These are phyloP conservation scores for Phoma sp. DNA, from an alignment of 2,329 filamentous ascomycete genomes.

Conservation along the genomic window DNA sequence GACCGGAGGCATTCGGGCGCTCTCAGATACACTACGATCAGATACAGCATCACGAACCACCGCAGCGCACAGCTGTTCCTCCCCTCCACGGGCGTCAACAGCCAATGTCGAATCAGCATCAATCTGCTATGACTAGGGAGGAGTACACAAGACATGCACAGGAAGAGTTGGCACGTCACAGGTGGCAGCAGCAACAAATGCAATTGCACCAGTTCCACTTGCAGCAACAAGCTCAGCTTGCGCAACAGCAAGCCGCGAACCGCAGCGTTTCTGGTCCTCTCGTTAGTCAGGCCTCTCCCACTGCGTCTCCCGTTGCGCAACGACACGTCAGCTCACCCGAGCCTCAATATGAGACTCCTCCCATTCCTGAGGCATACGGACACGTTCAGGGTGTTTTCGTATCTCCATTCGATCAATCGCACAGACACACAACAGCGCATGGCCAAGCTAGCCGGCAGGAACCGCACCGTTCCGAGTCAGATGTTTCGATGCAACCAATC, in stretches of 20 bases:
- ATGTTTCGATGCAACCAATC: slow-evolving; percentile 38
- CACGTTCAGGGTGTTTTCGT: slow-evolving; percentile 41
- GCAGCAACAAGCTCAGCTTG: slow-evolving; percentile 13
- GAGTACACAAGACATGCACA: slow-evolving; percentile 7
- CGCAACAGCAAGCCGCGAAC: slow-evolving; percentile 5
- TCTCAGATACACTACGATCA: slow-evolving; percentile 15
- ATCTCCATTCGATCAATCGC: slow-evolving; percentile 29
- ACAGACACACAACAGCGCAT: slow-evolving; percentile 20
- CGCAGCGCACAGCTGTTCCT: slow-evolving; percentile 10
- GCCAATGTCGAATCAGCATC: not conserved
- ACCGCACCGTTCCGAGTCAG: slow-evolving; percentile 16
- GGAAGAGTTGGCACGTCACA: slow-evolving; percentile 13
- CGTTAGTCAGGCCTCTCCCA: slow-evolving; percentile 14
- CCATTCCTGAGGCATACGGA: slow-evolving; percentile 44
- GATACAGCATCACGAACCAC: slow-evolving; percentile 9
- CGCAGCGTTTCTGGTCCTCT: slow-evolving; percentile 32
- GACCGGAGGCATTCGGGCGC: slow-evolving; percentile 10
- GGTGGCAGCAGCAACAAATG: slow-evolving; percentile 15
- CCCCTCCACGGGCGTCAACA: slow-evolving; percentile 8
- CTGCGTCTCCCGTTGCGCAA: slow-evolving; percentile 22
- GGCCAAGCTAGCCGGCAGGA: slow-evolving; percentile 27
- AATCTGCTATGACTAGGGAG: slow-evolving; percentile 13
- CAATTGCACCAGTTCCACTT: slow-evolving; percentile 15
- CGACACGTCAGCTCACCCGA: slow-evolving; percentile 35
- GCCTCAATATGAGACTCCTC: slow-evolving; percentile 44